Percentiles rank a stretch among this genome's conserved stretches.
These are phyloP conservation scores for Adansonia digitata DNA, from an alignment of 345 rosid genomes.

Conservation along the genomic window DNA sequence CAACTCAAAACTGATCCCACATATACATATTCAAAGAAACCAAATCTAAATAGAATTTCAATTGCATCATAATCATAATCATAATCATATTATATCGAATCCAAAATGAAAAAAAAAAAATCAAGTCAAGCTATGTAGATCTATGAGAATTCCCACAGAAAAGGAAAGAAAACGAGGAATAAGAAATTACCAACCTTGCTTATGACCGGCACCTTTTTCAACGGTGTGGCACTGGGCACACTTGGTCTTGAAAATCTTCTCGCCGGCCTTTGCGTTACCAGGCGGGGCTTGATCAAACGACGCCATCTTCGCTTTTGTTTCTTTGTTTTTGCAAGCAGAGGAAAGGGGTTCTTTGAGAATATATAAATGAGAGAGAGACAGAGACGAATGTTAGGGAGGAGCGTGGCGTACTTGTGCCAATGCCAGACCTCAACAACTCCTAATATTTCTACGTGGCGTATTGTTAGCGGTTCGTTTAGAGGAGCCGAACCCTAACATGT, in stretches of 20 bases:
- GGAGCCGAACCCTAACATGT: no score
- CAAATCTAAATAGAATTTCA: not conserved
- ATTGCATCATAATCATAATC: not conserved
- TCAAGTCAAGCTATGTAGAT: no score
- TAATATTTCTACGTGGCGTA: not conserved
- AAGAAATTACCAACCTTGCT: constrained; percentile 64
- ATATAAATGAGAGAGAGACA: not conserved
- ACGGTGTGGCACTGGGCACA: constrained; percentile 90
- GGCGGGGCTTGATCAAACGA: constrained; percentile 75
- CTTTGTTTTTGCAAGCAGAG: not conserved
- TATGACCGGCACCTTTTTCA: constrained; percentile 93
- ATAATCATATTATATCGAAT: not conserved
- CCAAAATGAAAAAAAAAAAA: not conserved
- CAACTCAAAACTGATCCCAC: no score
- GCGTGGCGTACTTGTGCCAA: not conserved
- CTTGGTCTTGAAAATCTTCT: constrained; percentile 85
- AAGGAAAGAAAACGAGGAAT: no score
- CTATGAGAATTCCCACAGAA: no score
- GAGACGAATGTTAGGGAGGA: no score
- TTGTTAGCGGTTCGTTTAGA: not conserved
- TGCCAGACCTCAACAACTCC: not conserved
- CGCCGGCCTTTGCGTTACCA: constrained; percentile 60
- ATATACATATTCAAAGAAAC: not conserved
- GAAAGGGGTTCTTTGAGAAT: not conserved
- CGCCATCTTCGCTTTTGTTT: constrained; percentile 37